Conservation (phyloP, 1,284 basidiomycete species). For the Marasmius sp. region DNA sequence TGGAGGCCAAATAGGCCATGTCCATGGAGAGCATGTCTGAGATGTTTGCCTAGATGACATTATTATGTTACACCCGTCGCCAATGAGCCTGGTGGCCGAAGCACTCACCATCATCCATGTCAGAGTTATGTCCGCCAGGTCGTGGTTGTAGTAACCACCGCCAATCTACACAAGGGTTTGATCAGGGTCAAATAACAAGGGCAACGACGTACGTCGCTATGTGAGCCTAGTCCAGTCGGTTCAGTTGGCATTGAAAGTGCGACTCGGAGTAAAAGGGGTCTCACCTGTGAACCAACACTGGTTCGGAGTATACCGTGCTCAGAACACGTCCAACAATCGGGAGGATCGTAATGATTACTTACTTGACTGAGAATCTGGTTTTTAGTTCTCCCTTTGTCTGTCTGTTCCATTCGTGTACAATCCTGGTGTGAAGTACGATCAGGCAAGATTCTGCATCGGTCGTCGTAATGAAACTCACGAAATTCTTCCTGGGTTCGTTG, state of each 20-base stretch:
- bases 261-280: neutral
- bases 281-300: slow-evolving; percentile 71
- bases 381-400: slow-evolving; percentile 47
- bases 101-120: slow-evolving; percentile 64
- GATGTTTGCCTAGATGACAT: slow-evolving; percentile 47
- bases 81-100: neutral
- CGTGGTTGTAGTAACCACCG: slow-evolving; percentile 66
- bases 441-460: neutral
- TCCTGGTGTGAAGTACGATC: slow-evolving; percentile 34
- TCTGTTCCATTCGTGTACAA: slow-evolving; percentile 64
- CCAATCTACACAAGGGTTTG: slow-evolving; percentile 49
- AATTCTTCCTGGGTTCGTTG: slow-evolving; percentile 63
- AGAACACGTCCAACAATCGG: neutral
- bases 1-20: slow-evolving; percentile 46
- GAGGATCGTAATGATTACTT: slow-evolving; percentile 17
- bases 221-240: slow-evolving; percentile 39
- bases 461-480: slow-evolving; percentile 42
- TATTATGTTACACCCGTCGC: neutral
- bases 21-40: slow-evolving; percentile 57
- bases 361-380: slow-evolving; percentile 65
- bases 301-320: neutral
- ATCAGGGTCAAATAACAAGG: neutral
- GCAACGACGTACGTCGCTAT: slow-evolving; percentile 53
- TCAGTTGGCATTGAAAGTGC: neutral
- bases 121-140: slow-evolving; percentile 64